Conservation (phyloP, 139 green algal species). For the Volvox reticuliferus region DNA sequence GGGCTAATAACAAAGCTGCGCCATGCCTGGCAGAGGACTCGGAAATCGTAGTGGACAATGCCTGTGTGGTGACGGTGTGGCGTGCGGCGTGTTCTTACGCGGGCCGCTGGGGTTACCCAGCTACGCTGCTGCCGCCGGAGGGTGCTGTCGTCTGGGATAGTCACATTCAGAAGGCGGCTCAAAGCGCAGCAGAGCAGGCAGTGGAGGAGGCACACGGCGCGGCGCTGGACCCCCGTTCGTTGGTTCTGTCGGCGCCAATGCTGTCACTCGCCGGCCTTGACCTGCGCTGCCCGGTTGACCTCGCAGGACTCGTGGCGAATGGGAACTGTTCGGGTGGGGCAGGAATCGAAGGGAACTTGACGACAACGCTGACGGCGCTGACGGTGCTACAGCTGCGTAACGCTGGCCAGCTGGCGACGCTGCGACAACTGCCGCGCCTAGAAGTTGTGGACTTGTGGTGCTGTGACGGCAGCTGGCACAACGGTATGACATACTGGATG, state of each 20-base stretch:
- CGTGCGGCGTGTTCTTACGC: background rate
- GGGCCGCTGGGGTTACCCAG: conserved; percentile 10
- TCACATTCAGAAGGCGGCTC: background rate
- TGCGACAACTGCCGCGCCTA: background rate
- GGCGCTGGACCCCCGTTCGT: background rate
- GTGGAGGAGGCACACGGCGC: conserved; percentile 6
- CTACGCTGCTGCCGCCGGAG: conserved; percentile 12
- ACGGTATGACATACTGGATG: conserved; percentile 7
- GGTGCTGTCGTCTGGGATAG: background rate
- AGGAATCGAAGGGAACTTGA: background rate
- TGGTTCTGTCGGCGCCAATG: background rate
- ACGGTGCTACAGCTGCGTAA: conserved; percentile 18
- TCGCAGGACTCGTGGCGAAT: background rate
- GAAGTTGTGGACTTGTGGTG: background rate
- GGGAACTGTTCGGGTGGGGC: background rate
- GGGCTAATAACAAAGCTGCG: no score
- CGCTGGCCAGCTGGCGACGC: background rate
- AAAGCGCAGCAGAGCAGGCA: conserved; percentile 1
- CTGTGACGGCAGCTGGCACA: background rate
- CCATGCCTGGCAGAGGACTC: no score
- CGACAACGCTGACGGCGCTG: background rate
- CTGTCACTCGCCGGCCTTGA: background rate
- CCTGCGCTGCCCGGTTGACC: background rate
- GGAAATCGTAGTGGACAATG: background rate
- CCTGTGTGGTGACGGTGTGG: background rate